phyloP scores from a whole-genome alignment of 495 filamentous ascomycete species.

The Podospora pseudoanserina region DNA sequence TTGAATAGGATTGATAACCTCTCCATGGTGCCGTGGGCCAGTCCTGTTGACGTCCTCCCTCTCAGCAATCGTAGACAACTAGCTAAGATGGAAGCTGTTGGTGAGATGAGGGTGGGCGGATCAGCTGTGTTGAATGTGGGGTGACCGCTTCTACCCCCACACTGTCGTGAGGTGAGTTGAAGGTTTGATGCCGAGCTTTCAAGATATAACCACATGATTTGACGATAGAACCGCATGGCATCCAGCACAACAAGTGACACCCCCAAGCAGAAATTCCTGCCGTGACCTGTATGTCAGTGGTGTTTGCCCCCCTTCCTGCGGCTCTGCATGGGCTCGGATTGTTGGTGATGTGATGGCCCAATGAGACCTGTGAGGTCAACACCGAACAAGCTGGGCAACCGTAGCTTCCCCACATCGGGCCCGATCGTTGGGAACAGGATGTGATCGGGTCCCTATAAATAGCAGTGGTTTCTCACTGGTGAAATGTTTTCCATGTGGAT shows the following conservation, averaged over 20 bases:
- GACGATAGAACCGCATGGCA: background rate
- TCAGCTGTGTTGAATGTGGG: background rate
- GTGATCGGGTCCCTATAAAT: constrained; percentile 5
- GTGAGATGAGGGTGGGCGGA: background rate
- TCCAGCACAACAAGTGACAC: background rate
- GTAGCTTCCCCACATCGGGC: constrained; percentile 4
- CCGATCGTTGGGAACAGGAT: constrained; percentile 3
- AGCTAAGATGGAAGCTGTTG: background rate
- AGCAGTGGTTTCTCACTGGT: background rate
- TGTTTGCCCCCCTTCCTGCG: background rate
- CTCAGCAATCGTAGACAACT: no score
- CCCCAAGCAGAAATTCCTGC: background rate
- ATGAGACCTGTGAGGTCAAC: background rate
- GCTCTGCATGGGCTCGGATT: background rate
- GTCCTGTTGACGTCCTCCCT: no score
- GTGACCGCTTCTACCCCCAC: background rate
- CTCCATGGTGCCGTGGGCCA: no score
- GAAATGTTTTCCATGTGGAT: background rate
- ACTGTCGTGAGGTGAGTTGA: background rate
- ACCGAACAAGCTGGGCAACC: background rate
- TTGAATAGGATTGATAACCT: no score
- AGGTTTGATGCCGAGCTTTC: background rate
- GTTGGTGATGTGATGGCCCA: background rate
- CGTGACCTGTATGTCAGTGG: background rate
- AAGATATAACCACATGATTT: background rate